Percentiles rank a stretch among this genome's conserved stretches.
Conservation (phyloP, 2,329 filamentous ascomycete species). For the Microcera coccophila region DNA sequence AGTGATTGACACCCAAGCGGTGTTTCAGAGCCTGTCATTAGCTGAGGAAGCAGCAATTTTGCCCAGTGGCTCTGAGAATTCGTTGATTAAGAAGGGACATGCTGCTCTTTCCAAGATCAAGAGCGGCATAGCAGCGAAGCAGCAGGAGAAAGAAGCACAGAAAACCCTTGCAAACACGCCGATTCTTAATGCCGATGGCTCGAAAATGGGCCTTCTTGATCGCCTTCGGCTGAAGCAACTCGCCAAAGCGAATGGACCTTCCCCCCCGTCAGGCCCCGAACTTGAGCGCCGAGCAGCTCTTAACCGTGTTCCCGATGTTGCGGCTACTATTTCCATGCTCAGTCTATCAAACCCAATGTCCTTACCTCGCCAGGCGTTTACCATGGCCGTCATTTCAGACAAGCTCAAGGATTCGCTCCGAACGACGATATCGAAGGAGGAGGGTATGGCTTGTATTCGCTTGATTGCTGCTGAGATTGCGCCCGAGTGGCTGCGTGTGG, state of each 20-base stretch:
- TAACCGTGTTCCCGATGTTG: constrained; percentile 64
- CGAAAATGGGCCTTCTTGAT: constrained; percentile 67
- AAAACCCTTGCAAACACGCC: constrained; percentile 46
- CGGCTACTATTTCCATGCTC: constrained; percentile 64
- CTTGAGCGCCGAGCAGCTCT: constrained; percentile 61
- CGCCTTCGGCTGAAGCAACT: constrained; percentile 69
- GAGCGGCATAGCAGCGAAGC: constrained; percentile 46
- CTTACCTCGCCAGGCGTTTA: constrained; percentile 60
- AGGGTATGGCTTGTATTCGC: constrained; percentile 47
- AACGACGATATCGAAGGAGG: constrained; percentile 50
- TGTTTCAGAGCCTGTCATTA: constrained; percentile 47
- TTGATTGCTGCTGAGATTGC: constrained; percentile 53
- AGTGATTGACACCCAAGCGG: constrained; percentile 22
- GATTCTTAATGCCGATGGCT: constrained; percentile 40
- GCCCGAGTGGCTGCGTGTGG: constrained; percentile 53
- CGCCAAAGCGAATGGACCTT: constrained; percentile 51
- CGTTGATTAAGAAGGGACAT: not conserved
- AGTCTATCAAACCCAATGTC: constrained; percentile 47
- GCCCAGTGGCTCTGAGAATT: not conserved
- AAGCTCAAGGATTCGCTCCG: constrained; percentile 66
- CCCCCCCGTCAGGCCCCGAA: constrained; percentile 54
- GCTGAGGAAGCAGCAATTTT: constrained; percentile 21
- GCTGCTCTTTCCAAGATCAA: constrained; percentile 34
- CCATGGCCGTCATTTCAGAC: constrained; percentile 58
- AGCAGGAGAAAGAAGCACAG: constrained; percentile 65